Percentiles rank a stretch among this genome's conserved stretches.
These are phyloP conservation scores for Paracamarosporium sp. DNA, from an alignment of 2,329 filamentous ascomycete genomes.

Conservation along the genomic window DNA sequence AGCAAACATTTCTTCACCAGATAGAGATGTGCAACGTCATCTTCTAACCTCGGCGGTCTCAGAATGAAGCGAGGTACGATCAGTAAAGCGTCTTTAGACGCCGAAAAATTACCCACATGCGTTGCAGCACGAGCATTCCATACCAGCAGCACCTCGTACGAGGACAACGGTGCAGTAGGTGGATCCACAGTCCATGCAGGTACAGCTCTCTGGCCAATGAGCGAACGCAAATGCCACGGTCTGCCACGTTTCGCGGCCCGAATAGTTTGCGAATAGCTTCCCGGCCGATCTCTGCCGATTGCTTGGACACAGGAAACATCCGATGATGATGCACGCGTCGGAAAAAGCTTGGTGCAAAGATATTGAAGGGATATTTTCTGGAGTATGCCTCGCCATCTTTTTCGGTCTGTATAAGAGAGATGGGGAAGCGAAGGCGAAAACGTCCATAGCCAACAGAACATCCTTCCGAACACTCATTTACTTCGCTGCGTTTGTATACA, in stretches of 20 bases:
- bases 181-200: neutral
- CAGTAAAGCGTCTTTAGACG: neutral
- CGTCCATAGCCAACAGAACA: neutral
- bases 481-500: neutral
- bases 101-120: neutral
- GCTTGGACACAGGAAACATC: neutral
- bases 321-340: neutral
- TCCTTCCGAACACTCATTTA: neutral
- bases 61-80: neutral
- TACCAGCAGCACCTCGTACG: neutral
- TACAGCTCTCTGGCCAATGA: neutral
- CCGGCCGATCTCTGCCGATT: neutral
- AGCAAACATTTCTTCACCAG: neutral
- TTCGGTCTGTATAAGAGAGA: neutral
- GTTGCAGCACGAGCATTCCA: neutral
- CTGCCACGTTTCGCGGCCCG: neutral
- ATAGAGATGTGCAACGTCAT: neutral
- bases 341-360: slow-evolving; percentile 10
- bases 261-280: neutral
- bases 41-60: neutral
- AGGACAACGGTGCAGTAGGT: neutral
- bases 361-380: neutral
- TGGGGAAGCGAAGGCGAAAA: neutral
- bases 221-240: neutral
- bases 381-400: neutral